Conservation (phyloP, 2,329 filamentous ascomycete species). For the Cryphonectria carpinicola region DNA sequence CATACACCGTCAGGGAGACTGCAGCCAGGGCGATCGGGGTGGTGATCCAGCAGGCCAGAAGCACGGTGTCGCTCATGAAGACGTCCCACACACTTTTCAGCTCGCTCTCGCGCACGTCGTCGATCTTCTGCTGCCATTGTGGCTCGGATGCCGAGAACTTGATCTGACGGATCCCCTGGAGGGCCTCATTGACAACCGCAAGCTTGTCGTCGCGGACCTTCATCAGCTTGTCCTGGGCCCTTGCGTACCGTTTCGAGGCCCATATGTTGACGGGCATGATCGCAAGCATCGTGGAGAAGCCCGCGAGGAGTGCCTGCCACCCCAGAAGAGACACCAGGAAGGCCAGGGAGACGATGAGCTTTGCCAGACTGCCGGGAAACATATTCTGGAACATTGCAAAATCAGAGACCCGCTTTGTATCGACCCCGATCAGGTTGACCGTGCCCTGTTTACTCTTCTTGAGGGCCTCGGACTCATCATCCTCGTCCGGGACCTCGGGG, state of each 20-base stretch:
- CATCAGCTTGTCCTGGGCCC: slow-evolving; percentile 72
- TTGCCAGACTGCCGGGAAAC: slow-evolving; percentile 65
- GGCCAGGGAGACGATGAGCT: slow-evolving; percentile 65
- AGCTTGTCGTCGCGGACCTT: slow-evolving; percentile 76
- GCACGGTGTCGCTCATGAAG: slow-evolving; percentile 65
- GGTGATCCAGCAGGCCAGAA: slow-evolving; percentile 72
- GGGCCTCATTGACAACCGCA: slow-evolving; percentile 73
- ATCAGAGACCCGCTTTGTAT: slow-evolving; percentile 69
- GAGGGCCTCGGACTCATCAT: slow-evolving; percentile 51
- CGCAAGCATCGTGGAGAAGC: slow-evolving; percentile 65
- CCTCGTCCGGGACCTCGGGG: slow-evolving; percentile 45
- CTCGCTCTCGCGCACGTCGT: slow-evolving; percentile 66
- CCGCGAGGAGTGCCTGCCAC: slow-evolving; percentile 69
- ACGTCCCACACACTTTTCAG: slow-evolving; percentile 68
- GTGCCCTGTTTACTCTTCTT: slow-evolving; percentile 68
- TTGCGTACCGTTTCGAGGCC: slow-evolving; percentile 66
- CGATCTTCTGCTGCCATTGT: slow-evolving; percentile 75
- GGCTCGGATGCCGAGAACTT: slow-evolving; percentile 79
- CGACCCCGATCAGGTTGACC: slow-evolving; percentile 79
- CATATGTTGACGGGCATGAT: slow-evolving; percentile 71
- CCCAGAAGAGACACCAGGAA: slow-evolving; percentile 74
- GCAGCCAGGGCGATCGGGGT: slow-evolving; percentile 76
- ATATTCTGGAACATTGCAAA: slow-evolving; percentile 70
- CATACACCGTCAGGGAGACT: slow-evolving; percentile 71
- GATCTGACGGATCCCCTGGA: slow-evolving; percentile 81